A percentile compares a stretch with the other conserved stretches of the same genome.
Conservation (phyloP, 1,284 basidiomycete genomes). For the Sphaerobolus stellatus region DNA sequence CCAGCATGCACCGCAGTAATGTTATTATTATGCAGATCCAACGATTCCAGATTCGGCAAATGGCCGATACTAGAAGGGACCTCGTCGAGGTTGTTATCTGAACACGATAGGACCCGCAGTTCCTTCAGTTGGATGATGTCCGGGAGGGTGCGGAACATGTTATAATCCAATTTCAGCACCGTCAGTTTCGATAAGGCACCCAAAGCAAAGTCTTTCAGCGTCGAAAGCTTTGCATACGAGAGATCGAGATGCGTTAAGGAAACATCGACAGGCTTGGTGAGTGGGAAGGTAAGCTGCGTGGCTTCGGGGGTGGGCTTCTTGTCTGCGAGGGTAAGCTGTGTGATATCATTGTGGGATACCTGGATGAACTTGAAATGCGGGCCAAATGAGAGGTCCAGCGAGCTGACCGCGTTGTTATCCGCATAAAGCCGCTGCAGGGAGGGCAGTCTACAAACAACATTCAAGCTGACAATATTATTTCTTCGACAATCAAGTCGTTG, state of each 20-base stretch:
- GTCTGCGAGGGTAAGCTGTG: conserved; percentile 73
- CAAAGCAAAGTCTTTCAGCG: conserved; percentile 74
- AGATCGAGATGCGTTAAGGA: conserved; percentile 83
- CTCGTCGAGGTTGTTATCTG: conserved; percentile 83
- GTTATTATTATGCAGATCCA: conserved; percentile 94
- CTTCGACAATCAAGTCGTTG: conserved; percentile 78
- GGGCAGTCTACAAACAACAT: conserved; percentile 68
- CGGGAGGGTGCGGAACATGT: conserved; percentile 85
- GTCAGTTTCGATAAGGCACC: conserved; percentile 74
- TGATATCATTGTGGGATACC: conserved; percentile 81
- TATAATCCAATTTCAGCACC: conserved; percentile 77
- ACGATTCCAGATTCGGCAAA: conserved; percentile 71
- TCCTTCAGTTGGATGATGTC: conserved; percentile 72
- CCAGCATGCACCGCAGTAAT: conserved; percentile 73
- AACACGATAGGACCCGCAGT: conserved; percentile 79
- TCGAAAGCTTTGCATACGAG: conserved; percentile 87
- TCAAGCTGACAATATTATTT: conserved; percentile 78
- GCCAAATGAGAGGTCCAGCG: conserved; percentile 75
- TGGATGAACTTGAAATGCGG: conserved; percentile 61
- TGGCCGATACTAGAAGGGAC: conserved; percentile 80
- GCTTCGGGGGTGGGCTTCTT: conserved; percentile 60
- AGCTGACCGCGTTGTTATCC: conserved; percentile 80
- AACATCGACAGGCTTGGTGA: no score
- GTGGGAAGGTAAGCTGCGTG: conserved; percentile 53
- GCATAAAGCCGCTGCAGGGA: conserved; percentile 67